These are phyloP conservation scores for Fusarium fujikuroi DNA, from an alignment of 2,329 filamentous ascomycete genomes.

Conservation along the genomic window DNA sequence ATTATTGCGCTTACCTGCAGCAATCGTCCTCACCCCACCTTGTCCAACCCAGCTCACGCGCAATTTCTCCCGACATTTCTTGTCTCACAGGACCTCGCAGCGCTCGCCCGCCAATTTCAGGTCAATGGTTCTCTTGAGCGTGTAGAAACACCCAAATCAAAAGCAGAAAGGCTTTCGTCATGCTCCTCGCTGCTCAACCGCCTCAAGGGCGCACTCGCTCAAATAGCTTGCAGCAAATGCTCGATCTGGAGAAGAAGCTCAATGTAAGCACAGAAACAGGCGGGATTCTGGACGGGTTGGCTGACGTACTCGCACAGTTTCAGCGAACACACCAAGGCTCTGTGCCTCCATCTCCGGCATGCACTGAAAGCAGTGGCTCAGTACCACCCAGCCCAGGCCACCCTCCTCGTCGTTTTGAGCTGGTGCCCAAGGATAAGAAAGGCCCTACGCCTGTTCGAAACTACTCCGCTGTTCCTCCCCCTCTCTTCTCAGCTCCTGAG, in stretches of 20 bases:
- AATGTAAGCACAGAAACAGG: conserved; percentile 58
- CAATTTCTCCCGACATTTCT: conserved; percentile 12
- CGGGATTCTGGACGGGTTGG: neutral
- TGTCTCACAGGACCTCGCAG: conserved; percentile 22
- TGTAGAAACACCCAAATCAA: neutral
- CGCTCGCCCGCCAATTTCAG: neutral
- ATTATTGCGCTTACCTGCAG: conserved; percentile 31
- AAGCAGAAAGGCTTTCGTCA: conserved; percentile 8
- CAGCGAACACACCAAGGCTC: conserved; percentile 32
- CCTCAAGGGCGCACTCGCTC: conserved; percentile 44
- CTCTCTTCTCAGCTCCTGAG: conserved; percentile 30
- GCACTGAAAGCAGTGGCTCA: conserved; percentile 21
- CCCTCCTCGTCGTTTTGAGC: conserved; percentile 41
- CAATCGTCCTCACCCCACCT: conserved; percentile 16
- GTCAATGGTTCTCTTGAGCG: conserved; percentile 24
- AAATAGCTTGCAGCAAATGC: conserved; percentile 67
- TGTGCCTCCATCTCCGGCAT: conserved; percentile 31
- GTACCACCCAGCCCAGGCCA: conserved; percentile 35
- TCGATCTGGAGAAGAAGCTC: conserved; percentile 67
- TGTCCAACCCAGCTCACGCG: conserved; percentile 24
- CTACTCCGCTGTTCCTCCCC: conserved; percentile 35
- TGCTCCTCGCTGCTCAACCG: conserved; percentile 29
- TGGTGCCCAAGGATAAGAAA: conserved; percentile 43
- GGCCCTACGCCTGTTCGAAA: conserved; percentile 41
- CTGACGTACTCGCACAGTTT: conserved; percentile 25